These are phyloP conservation scores for Ensete ventricosum DNA, from an alignment of 176 grass and related monocot species.

Conservation along the genomic window DNA sequence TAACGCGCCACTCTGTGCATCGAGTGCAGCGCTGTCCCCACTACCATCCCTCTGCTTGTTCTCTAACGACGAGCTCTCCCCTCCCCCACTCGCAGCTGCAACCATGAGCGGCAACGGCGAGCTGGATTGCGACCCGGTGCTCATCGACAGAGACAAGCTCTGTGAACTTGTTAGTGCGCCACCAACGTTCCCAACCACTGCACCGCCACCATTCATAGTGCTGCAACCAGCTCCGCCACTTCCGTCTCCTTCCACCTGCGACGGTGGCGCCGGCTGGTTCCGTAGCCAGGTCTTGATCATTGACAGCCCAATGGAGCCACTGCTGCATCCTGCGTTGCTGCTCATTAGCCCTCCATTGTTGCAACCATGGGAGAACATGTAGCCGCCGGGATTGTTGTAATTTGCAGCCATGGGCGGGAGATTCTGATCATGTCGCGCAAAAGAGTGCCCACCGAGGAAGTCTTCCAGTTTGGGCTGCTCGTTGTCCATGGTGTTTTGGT, in stretches of 20 bases:
- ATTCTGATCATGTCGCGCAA: background rate
- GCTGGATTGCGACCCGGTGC: slow-evolving; percentile 22
- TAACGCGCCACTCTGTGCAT: slow-evolving; percentile 30
- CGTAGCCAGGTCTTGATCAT: slow-evolving; percentile 83
- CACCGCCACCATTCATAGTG: background rate
- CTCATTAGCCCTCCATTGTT: slow-evolving; percentile 11
- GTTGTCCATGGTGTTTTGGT: slow-evolving; percentile 12
- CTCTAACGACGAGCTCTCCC: slow-evolving; percentile 17
- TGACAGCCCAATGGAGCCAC: slow-evolving; percentile 45
- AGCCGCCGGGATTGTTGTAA: background rate
- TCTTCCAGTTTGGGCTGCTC: slow-evolving; percentile 53
- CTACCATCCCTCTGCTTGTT: slow-evolving; percentile 20
- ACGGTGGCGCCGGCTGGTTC: slow-evolving; percentile 27
- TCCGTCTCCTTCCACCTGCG: background rate
- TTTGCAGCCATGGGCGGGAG: background rate
- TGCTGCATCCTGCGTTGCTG: background rate
- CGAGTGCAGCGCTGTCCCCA: background rate
- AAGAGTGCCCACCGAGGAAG: slow-evolving; percentile 36
- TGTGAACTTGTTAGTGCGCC: slow-evolving; percentile 13
- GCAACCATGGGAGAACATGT: slow-evolving; percentile 7
- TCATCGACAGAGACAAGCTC: slow-evolving; percentile 48
- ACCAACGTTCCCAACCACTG: slow-evolving; percentile 11
- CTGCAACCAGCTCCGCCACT: background rate
- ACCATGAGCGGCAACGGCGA: slow-evolving; percentile 17
- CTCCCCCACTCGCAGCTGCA: slow-evolving; percentile 3